Percentiles rank a stretch among this genome's conserved stretches.
These are phyloP conservation scores for Aspergillus felis DNA, from an alignment of 2,329 filamentous ascomycete genomes.

Conservation along the genomic window DNA sequence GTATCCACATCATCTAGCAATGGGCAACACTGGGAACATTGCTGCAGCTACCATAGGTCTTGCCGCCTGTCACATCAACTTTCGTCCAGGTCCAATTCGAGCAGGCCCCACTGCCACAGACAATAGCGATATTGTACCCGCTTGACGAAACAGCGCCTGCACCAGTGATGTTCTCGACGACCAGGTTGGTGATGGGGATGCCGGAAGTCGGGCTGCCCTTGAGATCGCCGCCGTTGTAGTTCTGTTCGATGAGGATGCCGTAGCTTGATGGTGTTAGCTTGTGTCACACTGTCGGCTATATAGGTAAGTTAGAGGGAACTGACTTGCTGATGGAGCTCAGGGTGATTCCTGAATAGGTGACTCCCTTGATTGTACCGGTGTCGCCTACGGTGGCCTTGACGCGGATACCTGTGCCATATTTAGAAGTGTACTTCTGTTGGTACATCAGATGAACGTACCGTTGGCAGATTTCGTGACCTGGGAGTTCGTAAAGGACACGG, in stretches of 20 bases:
- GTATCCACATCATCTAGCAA: conserved; percentile 20
- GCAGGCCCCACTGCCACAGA: conserved; percentile 51
- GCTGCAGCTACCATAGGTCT: conserved; percentile 39
- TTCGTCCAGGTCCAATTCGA: conserved; percentile 46
- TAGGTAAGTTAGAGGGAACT: not conserved
- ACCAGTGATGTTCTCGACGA: conserved; percentile 32
- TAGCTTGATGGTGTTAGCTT: conserved; percentile 27
- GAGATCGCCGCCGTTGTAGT: conserved; percentile 48
- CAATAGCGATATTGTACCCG: conserved; percentile 47
- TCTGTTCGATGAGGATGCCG: conserved; percentile 51
- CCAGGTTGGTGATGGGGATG: conserved; percentile 35
- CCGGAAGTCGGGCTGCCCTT: conserved; percentile 16
- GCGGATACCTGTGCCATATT: conserved; percentile 1
- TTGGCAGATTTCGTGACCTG: conserved; percentile 43
- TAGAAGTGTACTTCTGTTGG: not conserved
- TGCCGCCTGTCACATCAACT: conserved; percentile 51
- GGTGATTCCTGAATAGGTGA: conserved; percentile 53
- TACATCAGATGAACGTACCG: conserved; percentile 8
- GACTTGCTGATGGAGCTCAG: conserved; percentile 46
- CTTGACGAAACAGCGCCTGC: conserved; percentile 30
- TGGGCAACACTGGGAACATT: conserved; percentile 36
- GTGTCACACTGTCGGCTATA: not conserved
- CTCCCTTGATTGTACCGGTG: conserved; percentile 49
- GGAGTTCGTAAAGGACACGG: conserved; percentile 48
- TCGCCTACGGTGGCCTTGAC: conserved; percentile 51